These are phyloP conservation scores for Rhizopogon vulgaris DNA, from an alignment of 768 basidiomycete genomes.

Conservation along the genomic window DNA sequence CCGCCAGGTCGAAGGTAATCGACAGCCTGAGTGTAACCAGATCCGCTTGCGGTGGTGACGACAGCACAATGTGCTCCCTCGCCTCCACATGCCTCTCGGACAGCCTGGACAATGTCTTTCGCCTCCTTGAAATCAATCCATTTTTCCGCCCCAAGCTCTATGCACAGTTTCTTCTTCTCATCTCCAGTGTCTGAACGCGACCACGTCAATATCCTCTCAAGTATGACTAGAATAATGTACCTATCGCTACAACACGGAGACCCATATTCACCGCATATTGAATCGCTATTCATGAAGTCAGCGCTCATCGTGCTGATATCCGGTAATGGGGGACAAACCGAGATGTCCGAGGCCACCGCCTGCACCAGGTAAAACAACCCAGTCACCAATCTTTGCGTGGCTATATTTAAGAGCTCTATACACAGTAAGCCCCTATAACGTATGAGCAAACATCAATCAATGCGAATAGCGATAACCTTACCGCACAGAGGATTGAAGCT, in stretches of 20 bases:
- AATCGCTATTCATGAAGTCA: constrained; percentile 36
- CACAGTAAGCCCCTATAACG: constrained; percentile 65
- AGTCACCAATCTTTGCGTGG: constrained; percentile 60
- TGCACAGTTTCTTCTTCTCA: constrained; percentile 60
- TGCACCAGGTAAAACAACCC: constrained; percentile 72
- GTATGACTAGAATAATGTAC: constrained; percentile 15
- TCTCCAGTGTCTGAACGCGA: constrained; percentile 54
- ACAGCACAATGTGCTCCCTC: constrained; percentile 67
- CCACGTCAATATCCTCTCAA: background rate
- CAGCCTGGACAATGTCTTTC: constrained; percentile 58
- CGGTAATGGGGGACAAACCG: constrained; percentile 28
- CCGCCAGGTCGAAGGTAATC: constrained; percentile 74
- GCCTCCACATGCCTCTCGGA: constrained; percentile 59
- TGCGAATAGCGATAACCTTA: constrained; percentile 23
- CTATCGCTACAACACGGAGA: constrained; percentile 73
- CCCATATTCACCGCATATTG: constrained; percentile 80
- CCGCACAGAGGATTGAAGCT: constrained; percentile 74
- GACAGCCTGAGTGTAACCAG: constrained; percentile 49
- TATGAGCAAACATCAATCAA: background rate
- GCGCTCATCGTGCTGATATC: background rate
- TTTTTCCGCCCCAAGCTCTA: constrained; percentile 61
- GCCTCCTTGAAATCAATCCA: constrained; percentile 75
- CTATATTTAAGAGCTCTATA: constrained; percentile 81
- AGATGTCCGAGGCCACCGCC: constrained; percentile 83
- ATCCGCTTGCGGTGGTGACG: constrained; percentile 45